These are phyloP conservation scores for Fusarium nelsonii DNA, from an alignment of 2,329 filamentous ascomycete genomes.

Conservation along the genomic window DNA sequence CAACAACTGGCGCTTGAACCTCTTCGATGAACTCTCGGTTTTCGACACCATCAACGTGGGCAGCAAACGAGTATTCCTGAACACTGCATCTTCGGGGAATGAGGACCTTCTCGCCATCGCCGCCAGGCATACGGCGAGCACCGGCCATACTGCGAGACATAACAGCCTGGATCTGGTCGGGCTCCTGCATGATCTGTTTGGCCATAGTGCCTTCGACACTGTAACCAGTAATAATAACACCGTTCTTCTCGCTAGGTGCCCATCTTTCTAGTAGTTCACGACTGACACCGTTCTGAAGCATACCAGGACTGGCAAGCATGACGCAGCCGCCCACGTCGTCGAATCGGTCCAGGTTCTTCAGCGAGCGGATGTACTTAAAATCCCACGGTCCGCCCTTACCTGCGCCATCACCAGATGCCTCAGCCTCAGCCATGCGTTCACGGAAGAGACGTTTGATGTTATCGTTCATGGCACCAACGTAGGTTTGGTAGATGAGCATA, in stretches of 20 bases:
- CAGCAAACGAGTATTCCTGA: slow-evolving; percentile 94
- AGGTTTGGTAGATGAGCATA: slow-evolving; percentile 99
- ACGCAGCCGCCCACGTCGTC: slow-evolving; percentile 96
- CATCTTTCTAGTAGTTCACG: slow-evolving; percentile 92
- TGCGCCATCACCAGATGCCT: slow-evolving; percentile 79
- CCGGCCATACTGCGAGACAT: slow-evolving; percentile 80
- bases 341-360: slow-evolving; percentile 94
- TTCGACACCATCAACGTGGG: slow-evolving; percentile 95
- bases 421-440: slow-evolving; percentile 90
- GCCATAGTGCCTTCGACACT: slow-evolving; percentile 99
- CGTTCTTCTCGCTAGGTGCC: slow-evolving; percentile 96
- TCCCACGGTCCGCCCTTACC: slow-evolving; percentile 94
- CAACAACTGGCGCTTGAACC: slow-evolving; percentile 89
- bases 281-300: slow-evolving; percentile 97
- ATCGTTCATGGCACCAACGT: slow-evolving; percentile 98
- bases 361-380: slow-evolving; percentile 90
- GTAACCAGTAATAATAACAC: slow-evolving; percentile 98
- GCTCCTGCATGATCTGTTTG: slow-evolving; percentile 93
- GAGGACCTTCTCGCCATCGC: slow-evolving; percentile 87
- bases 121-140: slow-evolving; percentile 71
- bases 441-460: slow-evolving; percentile 97
- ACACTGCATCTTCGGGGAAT: slow-evolving; percentile 93
- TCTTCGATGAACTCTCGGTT: slow-evolving; percentile 98
- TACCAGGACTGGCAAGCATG: slow-evolving; percentile 97
- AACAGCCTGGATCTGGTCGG: slow-evolving; percentile 92